Evolutionary conservation across 208 protist species (phyloP).

Genomic region (Leishmania tropica): DNA sequence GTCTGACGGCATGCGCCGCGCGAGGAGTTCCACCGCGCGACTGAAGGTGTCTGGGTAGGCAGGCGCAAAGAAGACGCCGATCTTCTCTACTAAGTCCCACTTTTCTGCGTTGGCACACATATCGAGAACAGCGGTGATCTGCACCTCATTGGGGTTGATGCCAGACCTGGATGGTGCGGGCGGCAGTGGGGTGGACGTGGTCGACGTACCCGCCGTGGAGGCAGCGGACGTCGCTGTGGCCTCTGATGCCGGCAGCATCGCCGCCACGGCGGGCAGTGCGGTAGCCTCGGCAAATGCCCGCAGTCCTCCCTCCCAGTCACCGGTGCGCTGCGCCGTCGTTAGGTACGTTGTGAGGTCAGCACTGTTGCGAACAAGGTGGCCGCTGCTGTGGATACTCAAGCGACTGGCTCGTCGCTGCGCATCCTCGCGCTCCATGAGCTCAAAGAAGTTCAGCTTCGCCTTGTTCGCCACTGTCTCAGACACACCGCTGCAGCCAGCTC

Average conservation of each 20-base stretch:
- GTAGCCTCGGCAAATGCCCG: constrained; percentile 52
- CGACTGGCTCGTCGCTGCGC: constrained; percentile 35
- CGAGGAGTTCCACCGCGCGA: constrained; percentile 37
- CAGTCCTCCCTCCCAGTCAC: constrained; percentile 77
- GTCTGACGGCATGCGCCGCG: constrained; percentile 1
- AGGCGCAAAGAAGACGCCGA: constrained; percentile 49
- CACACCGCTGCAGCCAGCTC: neutral
- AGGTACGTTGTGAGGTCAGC: constrained; percentile 75
- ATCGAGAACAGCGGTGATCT: constrained; percentile 60
- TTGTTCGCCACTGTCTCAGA: constrained; percentile 10
- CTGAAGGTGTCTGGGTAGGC: constrained; percentile 39
- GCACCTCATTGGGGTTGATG: constrained; percentile 45
- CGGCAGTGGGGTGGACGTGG: neutral
- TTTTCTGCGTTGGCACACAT: constrained; percentile 51
- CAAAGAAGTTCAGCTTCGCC: constrained; percentile 48
- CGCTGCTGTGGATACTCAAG: constrained; percentile 45
- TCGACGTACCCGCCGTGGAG: neutral
- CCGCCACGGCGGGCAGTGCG: constrained; percentile 12
- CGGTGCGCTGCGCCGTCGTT: constrained; percentile 47
- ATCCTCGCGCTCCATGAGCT: constrained; percentile 70
- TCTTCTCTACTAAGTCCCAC: constrained; percentile 50
- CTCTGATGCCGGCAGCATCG: neutral
- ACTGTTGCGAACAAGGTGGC: constrained; percentile 61
- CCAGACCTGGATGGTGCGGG: constrained; percentile 4
- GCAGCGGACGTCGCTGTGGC: neutral